Evolutionary conservation across 768 basidiomycete species (phyloP), one percentile per base, ranked within the genome.

Genomic region (Ephemerocybe angulata): DNA sequence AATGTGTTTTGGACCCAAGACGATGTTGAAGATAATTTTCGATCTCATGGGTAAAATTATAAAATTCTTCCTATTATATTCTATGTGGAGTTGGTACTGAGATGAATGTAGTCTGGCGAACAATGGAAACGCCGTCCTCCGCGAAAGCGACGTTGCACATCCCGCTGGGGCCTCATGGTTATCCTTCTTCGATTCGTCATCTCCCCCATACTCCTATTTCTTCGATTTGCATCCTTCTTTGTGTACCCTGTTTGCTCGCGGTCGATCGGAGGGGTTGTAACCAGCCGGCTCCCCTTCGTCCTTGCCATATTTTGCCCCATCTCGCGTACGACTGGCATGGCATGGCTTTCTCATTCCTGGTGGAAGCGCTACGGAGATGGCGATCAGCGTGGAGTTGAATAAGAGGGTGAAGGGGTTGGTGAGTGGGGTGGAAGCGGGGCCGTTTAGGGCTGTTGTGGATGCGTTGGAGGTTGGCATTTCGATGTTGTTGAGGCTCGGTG

Each of bases 31-130:
- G 80, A 98, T 99, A 96, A 97, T 98, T 62, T 74, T 98, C 40
- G 96, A 98, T 75, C 95, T 94, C 1, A 98, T 99, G 97, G 97
- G 97, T 51, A 96, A 97, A 52, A 98, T 99, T 63, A 66, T 98
- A 96, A 96, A 55, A 51, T 85, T 77, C 31, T 46, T 42, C 33
- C 35, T 28, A 47, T 52, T 27, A 27, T 35, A 22, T 4, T 21
- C 13, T 22, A n/a, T 12, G 7, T 50, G n/a, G n/a, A n/a, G n/a
- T n/a, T n/a, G n/a, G n/a, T n/a, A n/a, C n/a, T n/a, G n/a, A n/a
- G n/a, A n/a, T n/a, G 30, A 38, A 46, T 22, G 37, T 60, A 97
- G 95, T 58, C 76, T 98, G 19, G 98, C 97, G 2, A 98, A 98
- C 70, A 96, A 99, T 65, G 96, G 97, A n/a, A 98, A 99, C 64